phyloP scores from a whole-genome alignment of 169 alveolate species.

The Plasmodium gallinaceum region DNA sequence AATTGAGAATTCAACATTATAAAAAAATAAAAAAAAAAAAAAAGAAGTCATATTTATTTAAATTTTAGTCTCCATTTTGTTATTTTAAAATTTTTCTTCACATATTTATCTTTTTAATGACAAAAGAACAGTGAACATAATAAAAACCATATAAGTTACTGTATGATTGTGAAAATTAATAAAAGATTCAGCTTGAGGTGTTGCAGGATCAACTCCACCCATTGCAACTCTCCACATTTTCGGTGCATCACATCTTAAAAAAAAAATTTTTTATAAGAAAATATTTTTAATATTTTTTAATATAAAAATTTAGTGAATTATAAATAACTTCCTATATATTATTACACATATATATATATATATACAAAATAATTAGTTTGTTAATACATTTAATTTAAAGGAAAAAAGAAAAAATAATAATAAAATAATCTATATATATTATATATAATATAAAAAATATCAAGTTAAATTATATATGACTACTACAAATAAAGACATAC shows the following conservation, averaged over 20 bases:
- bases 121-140: constrained; percentile 86
- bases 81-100: constrained; percentile 56
- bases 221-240: constrained; percentile 87
- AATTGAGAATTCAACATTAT: not conserved
- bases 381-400: not conserved
- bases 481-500: constrained; percentile 25
- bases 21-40: constrained; percentile 12
- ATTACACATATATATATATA: constrained; percentile 8
- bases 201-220: constrained; percentile 92
- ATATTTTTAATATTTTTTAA: not conserved
- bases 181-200: constrained; percentile 89
- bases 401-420: not conserved
- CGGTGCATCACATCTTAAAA: constrained; percentile 86
- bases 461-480: not conserved
- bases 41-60: not conserved
- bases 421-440: not conserved
- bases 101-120: constrained; percentile 79
- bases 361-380: not conserved
- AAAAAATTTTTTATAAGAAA: constrained; percentile 7
- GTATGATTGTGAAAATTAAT: constrained; percentile 91
- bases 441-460: too few relatives aligned
- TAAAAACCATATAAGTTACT: constrained; percentile 89
- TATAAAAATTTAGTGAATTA: not conserved
- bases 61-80: not conserved
- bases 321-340: constrained; percentile 8